Evolutionary conservation across 129 eudicot genomes (phyloP).

Genomic region (Chrysanthemum makinoi): DNA sequence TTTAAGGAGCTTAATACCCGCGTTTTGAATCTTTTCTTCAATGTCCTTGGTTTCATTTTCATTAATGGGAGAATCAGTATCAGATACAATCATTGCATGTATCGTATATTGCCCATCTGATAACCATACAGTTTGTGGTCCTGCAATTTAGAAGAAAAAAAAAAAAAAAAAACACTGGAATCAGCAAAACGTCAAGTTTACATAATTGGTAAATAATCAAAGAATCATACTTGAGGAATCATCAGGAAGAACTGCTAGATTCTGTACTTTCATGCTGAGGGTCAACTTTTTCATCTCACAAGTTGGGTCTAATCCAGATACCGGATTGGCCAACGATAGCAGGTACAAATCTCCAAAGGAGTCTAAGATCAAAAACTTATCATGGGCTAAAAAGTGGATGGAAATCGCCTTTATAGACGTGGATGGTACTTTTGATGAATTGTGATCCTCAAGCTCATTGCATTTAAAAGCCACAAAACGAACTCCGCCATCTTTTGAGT

Average conservation of each 20-base stretch:
- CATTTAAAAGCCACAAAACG: conserved; percentile 58
- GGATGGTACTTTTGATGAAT: conserved; percentile 26
- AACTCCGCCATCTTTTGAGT: conserved; percentile 54
- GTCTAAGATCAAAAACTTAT: conserved; percentile 68
- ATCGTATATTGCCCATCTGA: conserved; percentile 78
- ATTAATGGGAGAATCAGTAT: conserved; percentile 37
- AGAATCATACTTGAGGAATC: conserved; percentile 47
- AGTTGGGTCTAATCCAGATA: conserved; percentile 43
- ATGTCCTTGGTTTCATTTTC: conserved; percentile 39
- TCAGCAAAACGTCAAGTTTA: conserved; percentile 15
- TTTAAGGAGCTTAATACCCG: conserved; percentile 39
- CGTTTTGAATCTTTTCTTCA: conserved; percentile 40
- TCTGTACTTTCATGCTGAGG: conserved; percentile 61
- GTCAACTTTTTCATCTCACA: conserved; percentile 52
- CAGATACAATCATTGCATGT: conserved; percentile 53
- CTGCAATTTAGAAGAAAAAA: no score
- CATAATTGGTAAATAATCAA: conserved; percentile 10
- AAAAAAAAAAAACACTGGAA: conserved; percentile 12
- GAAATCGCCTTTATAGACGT: conserved; percentile 57
- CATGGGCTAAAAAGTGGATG: conserved; percentile 60
- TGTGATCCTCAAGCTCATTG: conserved; percentile 35
- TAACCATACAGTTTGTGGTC: conserved; percentile 69
- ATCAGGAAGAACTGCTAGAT: conserved; percentile 70
- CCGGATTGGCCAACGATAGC: conserved; percentile 44
- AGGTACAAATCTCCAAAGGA: conserved; percentile 68